A percentile compares a stretch with the other conserved stretches of the same genome.
Evolutionary conservation across 192 early-diverging fungal species (phyloP).

Genomic region (Coemansia sp.): DNA sequence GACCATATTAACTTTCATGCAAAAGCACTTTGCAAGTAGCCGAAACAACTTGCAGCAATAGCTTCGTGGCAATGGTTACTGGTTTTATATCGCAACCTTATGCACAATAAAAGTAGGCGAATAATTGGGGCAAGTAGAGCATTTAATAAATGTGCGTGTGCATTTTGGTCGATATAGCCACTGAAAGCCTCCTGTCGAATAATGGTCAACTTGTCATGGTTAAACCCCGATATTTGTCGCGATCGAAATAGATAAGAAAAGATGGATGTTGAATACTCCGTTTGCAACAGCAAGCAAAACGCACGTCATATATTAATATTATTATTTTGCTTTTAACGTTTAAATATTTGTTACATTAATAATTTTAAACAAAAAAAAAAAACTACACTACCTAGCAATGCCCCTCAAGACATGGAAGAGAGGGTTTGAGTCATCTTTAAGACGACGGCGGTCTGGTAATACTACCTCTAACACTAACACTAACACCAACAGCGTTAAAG

Average conservation of each 20-base stretch:
- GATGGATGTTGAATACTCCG: no score
- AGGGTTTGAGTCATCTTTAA: no score
- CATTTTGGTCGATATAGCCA: constrained; percentile 8
- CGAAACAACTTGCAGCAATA: neutral
- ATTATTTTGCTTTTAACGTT: neutral
- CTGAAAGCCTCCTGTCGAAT: neutral
- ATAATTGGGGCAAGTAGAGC: constrained; percentile 1
- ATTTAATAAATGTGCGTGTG: neutral
- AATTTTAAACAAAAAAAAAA: neutral
- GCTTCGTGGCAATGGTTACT: neutral
- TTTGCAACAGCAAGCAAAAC: neutral
- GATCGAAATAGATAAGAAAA: no score
- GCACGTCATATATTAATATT: neutral
- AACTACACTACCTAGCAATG: no score
- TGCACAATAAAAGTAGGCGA: neutral
- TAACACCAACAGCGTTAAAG: neutral
- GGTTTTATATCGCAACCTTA: no score
- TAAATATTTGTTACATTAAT: neutral
- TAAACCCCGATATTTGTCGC: no score
- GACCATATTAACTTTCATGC: constrained; percentile 79
- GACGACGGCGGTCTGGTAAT: no score
- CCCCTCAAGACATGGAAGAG: no score
- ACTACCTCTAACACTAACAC: neutral
- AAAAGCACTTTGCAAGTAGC: constrained; percentile 32
- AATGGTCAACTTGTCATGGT: no score